phyloP scores from a whole-genome alignment of 345 rosid species.

The Moricandia arvensis region DNA sequence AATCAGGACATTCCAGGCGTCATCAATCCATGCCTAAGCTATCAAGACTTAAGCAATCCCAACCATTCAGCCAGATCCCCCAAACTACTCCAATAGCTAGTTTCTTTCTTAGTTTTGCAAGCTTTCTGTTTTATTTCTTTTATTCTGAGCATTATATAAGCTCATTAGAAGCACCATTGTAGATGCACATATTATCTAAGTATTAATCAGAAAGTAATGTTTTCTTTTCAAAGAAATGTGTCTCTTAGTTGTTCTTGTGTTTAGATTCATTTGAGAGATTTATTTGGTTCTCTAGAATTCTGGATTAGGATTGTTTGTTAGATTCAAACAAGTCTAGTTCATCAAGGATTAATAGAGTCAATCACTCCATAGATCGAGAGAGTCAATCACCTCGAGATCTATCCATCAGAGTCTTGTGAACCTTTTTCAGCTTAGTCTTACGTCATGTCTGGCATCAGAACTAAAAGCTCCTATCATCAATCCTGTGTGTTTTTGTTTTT shows the following conservation, averaged over 20 bases:
- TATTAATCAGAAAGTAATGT: background rate
- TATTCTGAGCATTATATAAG: background rate
- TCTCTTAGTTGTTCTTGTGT: background rate
- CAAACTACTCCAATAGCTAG: too few species aligned
- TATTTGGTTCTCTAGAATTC: background rate
- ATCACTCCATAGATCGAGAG: background rate
- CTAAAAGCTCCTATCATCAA: too few species aligned
- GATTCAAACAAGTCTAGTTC: background rate
- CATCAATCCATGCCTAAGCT: background rate
- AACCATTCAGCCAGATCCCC: background rate
- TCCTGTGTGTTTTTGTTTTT: too few species aligned
- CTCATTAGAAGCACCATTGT: background rate
- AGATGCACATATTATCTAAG: background rate
- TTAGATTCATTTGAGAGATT: background rate
- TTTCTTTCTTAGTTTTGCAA: background rate
- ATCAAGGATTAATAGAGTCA: background rate
- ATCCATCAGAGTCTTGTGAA: background rate
- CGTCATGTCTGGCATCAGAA: background rate
- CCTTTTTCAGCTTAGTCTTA: background rate
- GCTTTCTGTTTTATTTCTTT: background rate
- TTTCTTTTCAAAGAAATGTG: background rate
- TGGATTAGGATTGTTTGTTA: background rate
- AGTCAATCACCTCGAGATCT: background rate
- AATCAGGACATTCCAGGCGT: background rate
- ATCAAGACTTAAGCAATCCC: background rate